Evolutionary conservation across 257 asterid species (phyloP), one percentile per base, ranked within the genome.

Genomic region (Plectranthus barbatus): DNA sequence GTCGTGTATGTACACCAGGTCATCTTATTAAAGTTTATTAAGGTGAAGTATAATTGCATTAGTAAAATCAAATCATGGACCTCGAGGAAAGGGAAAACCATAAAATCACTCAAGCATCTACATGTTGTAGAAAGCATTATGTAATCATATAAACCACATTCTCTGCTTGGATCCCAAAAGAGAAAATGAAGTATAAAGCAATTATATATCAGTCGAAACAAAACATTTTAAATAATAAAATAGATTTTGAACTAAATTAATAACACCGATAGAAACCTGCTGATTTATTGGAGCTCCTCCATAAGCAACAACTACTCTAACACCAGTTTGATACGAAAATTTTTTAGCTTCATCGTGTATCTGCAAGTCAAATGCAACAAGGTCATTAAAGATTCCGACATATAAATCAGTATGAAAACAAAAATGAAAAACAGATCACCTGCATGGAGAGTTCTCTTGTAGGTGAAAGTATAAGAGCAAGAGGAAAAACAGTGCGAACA

Each of bases 371-470:
- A 53, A 66, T 8, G 29, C 53, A 62, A 33, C 24, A 72, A 36
- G 33, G 3, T 15, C 18, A 64, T 41, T 48, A 69, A 11, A 56
- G 4, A 10, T 58, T 33, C 71, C 65, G 12, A 19, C 66, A 44
- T n/a, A 31, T 13, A 51, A 42, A 15, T 3, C 41, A 59, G 24
- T 15, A 2, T 7, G 1, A 11, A 37, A 5, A 9, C 3, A 31
- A 9, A 11, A 34, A 7, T 58, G 8, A 40, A 58, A 1, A 40
- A 9, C 59, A 23, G 45, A 71, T 56, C 37, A 88, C 96, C 96
- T 88, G 95, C 74, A 80, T 76, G 7, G 96, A 86, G 72, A 88
- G 96, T 77, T 88, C 96, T 71, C 96, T 77, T 33, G 96, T 88
- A 13, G 96, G 96, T 21, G 96, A 83, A 59, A 88, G 85, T 72